Evolutionary conservation across 441 rosid genomes (phyloP), one percentile per base, ranked within the genome.

Genomic region (Populus trichocarpa): DNA sequence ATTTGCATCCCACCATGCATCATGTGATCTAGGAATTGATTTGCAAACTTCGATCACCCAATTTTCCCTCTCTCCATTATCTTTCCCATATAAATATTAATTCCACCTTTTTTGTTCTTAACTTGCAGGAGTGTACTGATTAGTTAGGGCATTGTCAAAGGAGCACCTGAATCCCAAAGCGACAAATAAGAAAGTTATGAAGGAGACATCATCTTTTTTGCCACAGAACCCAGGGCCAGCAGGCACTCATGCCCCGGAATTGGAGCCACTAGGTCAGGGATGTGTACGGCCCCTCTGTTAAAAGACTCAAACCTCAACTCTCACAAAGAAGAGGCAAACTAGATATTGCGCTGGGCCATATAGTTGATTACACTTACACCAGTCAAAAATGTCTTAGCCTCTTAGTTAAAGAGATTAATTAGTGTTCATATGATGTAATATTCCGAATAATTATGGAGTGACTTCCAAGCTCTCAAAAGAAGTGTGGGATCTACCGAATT

Each of bases 271-370:
- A 11, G 22, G 23, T 25, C 6, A 61, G 66, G 66, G 9, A 23
- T 61, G 66, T 61, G 66, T 61, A 9, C 66, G 66, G 1, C 28
- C 5, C 12, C 78, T 61, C 71, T 69, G 25, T 74, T 30, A 16
- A 64, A 70, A 74, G 71, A 70, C 74, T 71, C 71, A 38, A 82
- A 77, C 69, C 77, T 77, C 69, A 81, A 30, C 67, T 23, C 78
- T 63, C 74, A 59, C 46, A 79, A 74, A 79, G 86, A 82, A 81
- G 79, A 75, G 75, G 81, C 88, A 84, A 46, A 22, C 72, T 64
- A 66, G 64, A 82, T 80, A 70, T 82, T 73, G 32, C 73, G 32
- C 73, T 85, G 84, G 89, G 84, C 84, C 86, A 73, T 77, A 78
- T 28, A 59, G 69, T 71, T 33, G 76, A 78, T 78, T 40, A 40